Percentiles rank a stretch among this genome's conserved stretches.
phyloP scores from a whole-genome alignment of 306 rosid species.

The Canavalia gladiata region DNA sequence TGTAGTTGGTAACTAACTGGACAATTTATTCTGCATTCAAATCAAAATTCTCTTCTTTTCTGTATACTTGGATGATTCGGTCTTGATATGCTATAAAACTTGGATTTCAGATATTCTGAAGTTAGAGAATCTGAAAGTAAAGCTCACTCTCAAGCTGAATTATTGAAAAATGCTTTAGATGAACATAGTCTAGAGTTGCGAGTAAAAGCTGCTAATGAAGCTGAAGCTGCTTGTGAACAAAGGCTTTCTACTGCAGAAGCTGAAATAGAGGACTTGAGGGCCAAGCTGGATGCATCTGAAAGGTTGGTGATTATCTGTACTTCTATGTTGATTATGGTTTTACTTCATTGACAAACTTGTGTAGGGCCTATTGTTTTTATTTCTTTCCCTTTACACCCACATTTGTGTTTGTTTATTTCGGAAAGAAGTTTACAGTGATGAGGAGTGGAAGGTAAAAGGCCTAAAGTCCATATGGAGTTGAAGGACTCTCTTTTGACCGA shows the following conservation, averaged over 20 bases:
- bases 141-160: slow-evolving; percentile 78
- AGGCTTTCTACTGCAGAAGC: slow-evolving; percentile 87
- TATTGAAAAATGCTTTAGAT: slow-evolving; percentile 83
- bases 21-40: slow-evolving; percentile 29
- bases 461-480: slow-evolving; percentile 2
- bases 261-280: slow-evolving; percentile 80
- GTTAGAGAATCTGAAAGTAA: slow-evolving; percentile 83
- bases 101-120: slow-evolving; percentile 73
- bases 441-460: slow-evolving; percentile 25
- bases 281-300: slow-evolving; percentile 76
- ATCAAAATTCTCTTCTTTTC: slow-evolving; percentile 18
- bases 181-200: slow-evolving; percentile 94
- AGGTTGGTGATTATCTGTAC: slow-evolving; percentile 62
- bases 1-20: slow-evolving; percentile 22
- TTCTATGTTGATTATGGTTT: slow-evolving; percentile 34
- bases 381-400: slow-evolving; percentile 22
- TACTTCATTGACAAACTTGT: slow-evolving; percentile 38
- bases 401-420: slow-evolving; percentile 36
- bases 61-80: slow-evolving; percentile 36
- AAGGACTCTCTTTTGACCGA: slow-evolving; percentile 3
- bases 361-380: slow-evolving; percentile 10
- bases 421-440: slow-evolving; percentile 27
- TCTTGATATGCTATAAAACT: slow-evolving; percentile 48
- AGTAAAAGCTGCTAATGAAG: slow-evolving; percentile 96
- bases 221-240: slow-evolving; percentile 94